Evolutionary conservation across 495 filamentous ascomycete species (phyloP), one percentile per base, ranked within the genome.

Genomic region (Lophium mytilinum): DNA sequence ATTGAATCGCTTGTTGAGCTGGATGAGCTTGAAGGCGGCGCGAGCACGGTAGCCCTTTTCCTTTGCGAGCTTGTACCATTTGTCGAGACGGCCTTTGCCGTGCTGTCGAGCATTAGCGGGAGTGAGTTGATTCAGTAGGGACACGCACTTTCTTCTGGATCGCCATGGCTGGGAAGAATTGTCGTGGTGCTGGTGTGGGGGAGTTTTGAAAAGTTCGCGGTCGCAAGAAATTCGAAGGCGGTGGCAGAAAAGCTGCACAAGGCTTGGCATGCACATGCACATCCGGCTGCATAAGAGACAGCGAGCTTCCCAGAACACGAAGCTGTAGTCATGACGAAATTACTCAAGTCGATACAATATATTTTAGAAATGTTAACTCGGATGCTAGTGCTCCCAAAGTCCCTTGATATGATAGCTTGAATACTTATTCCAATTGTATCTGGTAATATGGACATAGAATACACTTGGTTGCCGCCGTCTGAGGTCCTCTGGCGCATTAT

Each of bases 41-140:
- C 93, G 80, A 40, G 93, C 94, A 63, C 93, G 77, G 74, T 99
- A 99, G 51, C 94, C 93, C 74, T 97, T 97, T 71, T 99, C 93
- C 71, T 97, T 97, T 57, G 93, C 94, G 60, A 99, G 81, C 65
- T 87, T 87, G 74, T 68, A 68, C 90, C 90, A 97, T 76, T 97
- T 96, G 77, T 98, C 93, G 57, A 98, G 83, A 80, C 93, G 92
- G 71, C 93, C 93, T 80, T 99, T 99, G 76, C 90, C 93, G 73
- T 95, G 87, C 82, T 86, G 54, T 7, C 49, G 41, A 21, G 15
- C 8, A 7, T 48, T 18, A 48, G 10, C 10, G 42, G n/a, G 35
- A 9, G 50, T 21, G 7, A 8, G 12, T 51, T 37, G 50, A 53
- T 47, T 18, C 39, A 12, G 56, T 36, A 17, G 19, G 12, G 3